Base-by-base conservation (phyloP, 1,139 yeast species). In the Protomyces inouyei region DNA sequence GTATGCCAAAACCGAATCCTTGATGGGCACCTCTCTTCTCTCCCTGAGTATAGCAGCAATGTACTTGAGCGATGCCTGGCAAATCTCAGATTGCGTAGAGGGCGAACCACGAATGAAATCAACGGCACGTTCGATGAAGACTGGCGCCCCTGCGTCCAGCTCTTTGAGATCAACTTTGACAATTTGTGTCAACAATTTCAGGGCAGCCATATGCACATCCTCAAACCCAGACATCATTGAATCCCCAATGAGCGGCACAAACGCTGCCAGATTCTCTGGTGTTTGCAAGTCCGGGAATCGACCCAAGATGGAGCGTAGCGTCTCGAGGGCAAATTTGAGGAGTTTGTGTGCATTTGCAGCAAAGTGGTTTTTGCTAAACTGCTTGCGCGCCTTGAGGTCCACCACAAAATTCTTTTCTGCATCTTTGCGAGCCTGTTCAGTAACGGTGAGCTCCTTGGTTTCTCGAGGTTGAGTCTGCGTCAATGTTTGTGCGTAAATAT, bases 51-150 rank as follows among this genome's bases (percentile, higher is more conserved):
- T 80, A 2, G 88, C 80, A 1, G 97, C 83, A 67, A 93, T 77
- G 70, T 86, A 88, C 71, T 86, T 85, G 72, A 92, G 80, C 64
- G 92, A 82, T 8, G 88, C 82, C 74, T 92, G 98, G 72, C 92
- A 87, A n/a, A 92, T 75, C 65, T 89, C 96, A 32, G 86, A 80
- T 65, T 85, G 86, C 0, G 97, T 90, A 1, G 85, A 78, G 3
- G 97, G 92, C 59, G 88, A 83, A 67, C 87, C 87, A 71, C 86
- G 86, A 63, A 93, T 81, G 48, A 90, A 80, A 25, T 78, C 82
- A 67, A 92, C 77, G 0, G 90, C 84, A 57, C 83, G 82, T 73
- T 86, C 80, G 1, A 68, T 57, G 61, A 69, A 64, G 40, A 64
- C 69, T 10, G 56, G 51, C 10, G 67, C 60, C 23, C 70, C 69